Conservation (phyloP, 2,329 filamentous ascomycete species). For the Trichoderma simmonsii region DNA sequence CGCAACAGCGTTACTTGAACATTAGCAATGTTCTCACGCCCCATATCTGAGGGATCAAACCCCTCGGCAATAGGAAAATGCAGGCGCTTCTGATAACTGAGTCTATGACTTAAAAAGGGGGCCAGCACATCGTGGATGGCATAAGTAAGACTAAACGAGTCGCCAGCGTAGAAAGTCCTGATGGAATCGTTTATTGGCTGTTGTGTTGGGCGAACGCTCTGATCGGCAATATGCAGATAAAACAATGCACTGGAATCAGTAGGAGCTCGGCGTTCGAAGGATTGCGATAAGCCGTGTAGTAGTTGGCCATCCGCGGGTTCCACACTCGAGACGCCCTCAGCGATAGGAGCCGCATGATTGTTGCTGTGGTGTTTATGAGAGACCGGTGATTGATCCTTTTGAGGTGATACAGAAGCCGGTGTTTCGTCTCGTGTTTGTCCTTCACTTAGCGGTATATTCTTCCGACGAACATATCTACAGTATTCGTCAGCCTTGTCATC, state of each 20-base stretch:
- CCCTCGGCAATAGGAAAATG: slow-evolving; percentile 1
- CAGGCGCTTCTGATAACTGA: neutral
- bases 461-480: neutral
- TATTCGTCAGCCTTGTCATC: neutral
- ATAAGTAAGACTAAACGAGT: slow-evolving; percentile 1
- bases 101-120: neutral
- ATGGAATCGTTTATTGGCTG: slow-evolving; percentile 1
- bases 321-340: neutral
- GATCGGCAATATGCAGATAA: slow-evolving; percentile 3
- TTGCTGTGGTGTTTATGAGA: neutral
- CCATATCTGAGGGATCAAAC: neutral
- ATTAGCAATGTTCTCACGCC: neutral
- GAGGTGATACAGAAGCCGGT: neutral
- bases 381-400: neutral
- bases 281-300: neutral
- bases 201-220: slow-evolving; percentile 3
- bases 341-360: neutral
- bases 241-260: neutral
- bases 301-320: neutral
- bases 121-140: slow-evolving; percentile 6
- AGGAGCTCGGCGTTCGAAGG: neutral
- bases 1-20: neutral
- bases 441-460: neutral
- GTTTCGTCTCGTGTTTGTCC: neutral
- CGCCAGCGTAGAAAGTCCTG: slow-evolving; percentile 4